A percentile compares a stretch with the other conserved stretches of the same genome.
These are phyloP conservation scores for Fraxinus americana DNA, from an alignment of 257 asterid species.

Conservation along the genomic window DNA sequence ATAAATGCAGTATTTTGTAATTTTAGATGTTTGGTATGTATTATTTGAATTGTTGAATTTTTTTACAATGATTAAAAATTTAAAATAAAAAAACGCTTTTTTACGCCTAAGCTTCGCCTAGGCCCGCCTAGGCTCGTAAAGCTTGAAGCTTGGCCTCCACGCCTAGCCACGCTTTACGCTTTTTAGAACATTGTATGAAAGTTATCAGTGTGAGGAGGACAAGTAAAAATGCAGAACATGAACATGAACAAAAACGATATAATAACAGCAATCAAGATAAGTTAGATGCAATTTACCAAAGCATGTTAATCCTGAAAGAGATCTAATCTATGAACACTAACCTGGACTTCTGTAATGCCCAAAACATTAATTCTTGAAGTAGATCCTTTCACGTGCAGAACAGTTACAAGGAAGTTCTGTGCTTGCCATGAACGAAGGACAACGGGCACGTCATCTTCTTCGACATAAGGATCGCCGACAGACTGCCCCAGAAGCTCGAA, in stretches of 20 bases:
- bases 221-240: background rate
- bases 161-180: no score
- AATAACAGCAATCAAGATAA: background rate
- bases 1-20: no score
- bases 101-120: no score
- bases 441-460: slow-evolving; percentile 91
- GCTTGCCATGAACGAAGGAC: slow-evolving; percentile 97
- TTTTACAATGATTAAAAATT: no score
- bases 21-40: no score
- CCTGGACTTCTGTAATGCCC: slow-evolving; percentile 97
- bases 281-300: slow-evolving; percentile 13
- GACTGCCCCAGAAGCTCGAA: slow-evolving; percentile 98
- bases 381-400: slow-evolving; percentile 77
- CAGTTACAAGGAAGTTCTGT: slow-evolving; percentile 75
- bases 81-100: no score
- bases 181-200: no score
- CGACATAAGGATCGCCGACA: slow-evolving; percentile 82
- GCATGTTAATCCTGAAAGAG: slow-evolving; percentile 22
- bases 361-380: slow-evolving; percentile 74
- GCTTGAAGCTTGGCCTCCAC: no score
- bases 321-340: slow-evolving; percentile 19
- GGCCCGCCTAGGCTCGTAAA: no score
- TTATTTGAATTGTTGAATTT: no score
- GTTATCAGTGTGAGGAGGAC: background rate
- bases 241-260: background rate